Conservation (phyloP, 768 basidiomycete species). For the Boletus bicolor region DNA sequence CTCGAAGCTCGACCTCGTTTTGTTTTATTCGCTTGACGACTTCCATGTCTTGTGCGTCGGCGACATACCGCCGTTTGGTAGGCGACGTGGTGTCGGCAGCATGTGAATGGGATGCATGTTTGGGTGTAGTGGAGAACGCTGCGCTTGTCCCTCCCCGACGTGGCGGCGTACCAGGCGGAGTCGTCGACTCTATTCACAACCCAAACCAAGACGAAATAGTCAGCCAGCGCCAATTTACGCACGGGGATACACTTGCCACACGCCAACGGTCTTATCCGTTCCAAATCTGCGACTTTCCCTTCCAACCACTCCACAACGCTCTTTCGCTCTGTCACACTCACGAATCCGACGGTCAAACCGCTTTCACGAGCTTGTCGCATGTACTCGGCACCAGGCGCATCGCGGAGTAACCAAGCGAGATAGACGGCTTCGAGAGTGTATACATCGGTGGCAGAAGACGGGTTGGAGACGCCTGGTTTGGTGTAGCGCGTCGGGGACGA, state of each 20-base stretch:
- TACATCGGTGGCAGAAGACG: slow-evolving; percentile 43
- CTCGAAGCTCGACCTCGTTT: slow-evolving; percentile 75
- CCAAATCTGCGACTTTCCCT: slow-evolving; percentile 39
- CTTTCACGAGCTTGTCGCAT: slow-evolving; percentile 79
- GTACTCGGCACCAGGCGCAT: slow-evolving; percentile 79
- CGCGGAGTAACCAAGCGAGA: slow-evolving; percentile 76
- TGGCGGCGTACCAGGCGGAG: slow-evolving; percentile 59
- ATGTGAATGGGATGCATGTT: slow-evolving; percentile 19
- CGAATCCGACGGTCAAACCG: slow-evolving; percentile 70
- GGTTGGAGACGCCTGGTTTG: slow-evolving; percentile 48
- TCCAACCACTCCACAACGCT: slow-evolving; percentile 83
- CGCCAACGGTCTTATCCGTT: slow-evolving; percentile 23
- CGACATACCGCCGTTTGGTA: slow-evolving; percentile 72
- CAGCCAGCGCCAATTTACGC: neutral
- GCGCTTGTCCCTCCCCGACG: slow-evolving; percentile 25
- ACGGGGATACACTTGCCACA: slow-evolving; percentile 14
- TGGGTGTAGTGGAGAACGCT: slow-evolving; percentile 23
- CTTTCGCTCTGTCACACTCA: slow-evolving; percentile 86
- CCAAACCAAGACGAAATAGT: neutral
- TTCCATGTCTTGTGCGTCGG: slow-evolving; percentile 75
- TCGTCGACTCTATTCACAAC: slow-evolving; percentile 44
- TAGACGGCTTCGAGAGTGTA: slow-evolving; percentile 81
- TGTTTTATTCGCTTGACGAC: slow-evolving; percentile 78
- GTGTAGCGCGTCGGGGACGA: slow-evolving; percentile 74
- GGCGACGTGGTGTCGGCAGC: slow-evolving; percentile 40